A percentile compares a stretch with the other conserved stretches of the same genome.
These are phyloP conservation scores for Penicillium sp. DNA, from an alignment of 2,329 filamentous ascomycete species.

Conservation along the genomic window DNA sequence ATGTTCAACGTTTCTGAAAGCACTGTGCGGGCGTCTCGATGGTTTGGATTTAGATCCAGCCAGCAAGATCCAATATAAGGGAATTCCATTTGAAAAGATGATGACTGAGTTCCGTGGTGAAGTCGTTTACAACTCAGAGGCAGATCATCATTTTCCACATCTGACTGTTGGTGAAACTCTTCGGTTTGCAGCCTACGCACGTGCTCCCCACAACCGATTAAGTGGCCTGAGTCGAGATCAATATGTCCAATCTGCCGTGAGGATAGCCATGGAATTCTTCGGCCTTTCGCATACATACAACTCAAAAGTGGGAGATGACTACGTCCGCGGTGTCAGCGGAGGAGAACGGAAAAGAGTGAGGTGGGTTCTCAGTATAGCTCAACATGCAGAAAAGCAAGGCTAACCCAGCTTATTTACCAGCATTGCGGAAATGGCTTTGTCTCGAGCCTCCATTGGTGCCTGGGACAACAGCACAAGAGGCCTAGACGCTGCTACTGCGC, in stretches of 20 bases:
- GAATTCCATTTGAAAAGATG: constrained; percentile 63
- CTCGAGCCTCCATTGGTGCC: constrained; percentile 32
- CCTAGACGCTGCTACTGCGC: constrained; percentile 54
- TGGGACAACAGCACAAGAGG: constrained; percentile 52
- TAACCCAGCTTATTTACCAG: constrained; percentile 17
- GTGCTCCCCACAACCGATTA: constrained; percentile 43
- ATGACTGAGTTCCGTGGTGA: constrained; percentile 52
- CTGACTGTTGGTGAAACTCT: constrained; percentile 56
- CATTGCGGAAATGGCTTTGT: constrained; percentile 38
- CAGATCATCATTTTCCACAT: constrained; percentile 53
- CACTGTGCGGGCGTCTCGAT: constrained; percentile 73
- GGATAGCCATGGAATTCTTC: constrained; percentile 41
- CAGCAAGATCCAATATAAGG: constrained; percentile 76
- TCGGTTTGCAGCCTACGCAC: constrained; percentile 52
- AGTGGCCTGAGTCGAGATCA: constrained; percentile 44
- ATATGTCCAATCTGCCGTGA: constrained; percentile 39
- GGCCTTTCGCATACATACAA: constrained; percentile 42
- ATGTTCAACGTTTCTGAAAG: constrained; percentile 81
- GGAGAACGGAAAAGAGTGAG: constrained; percentile 59
- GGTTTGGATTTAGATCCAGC: constrained; percentile 67
- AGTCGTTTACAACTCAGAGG: constrained; percentile 40
- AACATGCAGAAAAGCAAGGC: constrained; percentile 3
- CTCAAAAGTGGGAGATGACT: constrained; percentile 53
- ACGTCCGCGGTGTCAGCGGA: constrained; percentile 58
- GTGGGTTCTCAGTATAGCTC: constrained; percentile 29